phyloP scores from a whole-genome alignment of 1,284 basidiomycete genomes.

The Rhodofomes roseus region DNA sequence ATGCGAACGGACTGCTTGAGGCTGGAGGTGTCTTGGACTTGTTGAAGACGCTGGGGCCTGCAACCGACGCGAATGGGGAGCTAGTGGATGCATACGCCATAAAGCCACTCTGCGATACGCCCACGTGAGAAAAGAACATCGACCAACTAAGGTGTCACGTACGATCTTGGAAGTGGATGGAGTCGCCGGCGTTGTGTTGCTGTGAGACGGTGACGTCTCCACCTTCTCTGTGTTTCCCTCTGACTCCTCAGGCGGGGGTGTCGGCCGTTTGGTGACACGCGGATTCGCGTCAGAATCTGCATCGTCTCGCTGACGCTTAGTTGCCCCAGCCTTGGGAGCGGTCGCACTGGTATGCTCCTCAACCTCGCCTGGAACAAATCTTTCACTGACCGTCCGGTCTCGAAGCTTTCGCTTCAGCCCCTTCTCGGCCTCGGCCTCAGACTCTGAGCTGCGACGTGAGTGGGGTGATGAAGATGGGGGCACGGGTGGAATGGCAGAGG shows the following conservation, averaged over 20 bases:
- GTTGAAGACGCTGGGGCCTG: conserved; percentile 60
- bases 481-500: conserved; percentile 1
- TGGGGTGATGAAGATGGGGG: background rate
- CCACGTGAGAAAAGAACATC: background rate
- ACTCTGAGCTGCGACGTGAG: conserved; percentile 16
- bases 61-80: conserved; percentile 67
- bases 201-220: conserved; percentile 4
- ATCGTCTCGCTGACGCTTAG: conserved; percentile 54
- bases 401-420: conserved; percentile 61
- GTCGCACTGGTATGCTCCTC: conserved; percentile 7
- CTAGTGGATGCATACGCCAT: conserved; percentile 68
- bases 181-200: conserved; percentile 6
- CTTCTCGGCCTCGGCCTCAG: conserved; percentile 47
- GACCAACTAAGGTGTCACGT: conserved; percentile 19
- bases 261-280: conserved; percentile 57
- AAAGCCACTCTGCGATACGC: conserved; percentile 47
- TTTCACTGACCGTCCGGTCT: conserved; percentile 39
- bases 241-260: conserved; percentile 55
- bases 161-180: conserved; percentile 44
- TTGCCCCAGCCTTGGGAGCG: conserved; percentile 21
- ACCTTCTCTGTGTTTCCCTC: conserved; percentile 12
- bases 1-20: background rate
- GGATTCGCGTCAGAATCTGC: conserved; percentile 54
- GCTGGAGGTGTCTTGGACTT: conserved; percentile 26
- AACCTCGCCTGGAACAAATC: conserved; percentile 22